phyloP scores from a whole-genome alignment of 163 green algal species.

The Coccomyxa subellipsoidea region DNA sequence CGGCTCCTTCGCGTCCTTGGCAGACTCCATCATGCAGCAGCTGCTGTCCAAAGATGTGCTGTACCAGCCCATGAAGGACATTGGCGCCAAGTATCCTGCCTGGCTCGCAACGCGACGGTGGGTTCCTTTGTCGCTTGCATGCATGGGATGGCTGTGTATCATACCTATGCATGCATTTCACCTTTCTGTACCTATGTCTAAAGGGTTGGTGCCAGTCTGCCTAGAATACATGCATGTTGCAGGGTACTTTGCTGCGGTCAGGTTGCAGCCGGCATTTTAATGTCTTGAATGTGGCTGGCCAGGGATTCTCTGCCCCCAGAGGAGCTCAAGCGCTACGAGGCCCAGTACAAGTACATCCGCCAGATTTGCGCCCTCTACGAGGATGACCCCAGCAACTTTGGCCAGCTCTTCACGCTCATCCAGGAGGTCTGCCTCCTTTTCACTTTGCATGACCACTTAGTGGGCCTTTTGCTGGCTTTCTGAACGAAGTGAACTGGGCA shows the following conservation, averaged over 20 bases:
- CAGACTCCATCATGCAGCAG: conserved; percentile 82
- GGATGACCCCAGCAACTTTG: conserved; percentile 53
- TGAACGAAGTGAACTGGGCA: too few relatives aligned
- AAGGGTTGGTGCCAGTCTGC: too few relatives aligned
- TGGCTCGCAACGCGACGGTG: conserved; percentile 57
- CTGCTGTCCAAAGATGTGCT: conserved; percentile 88
- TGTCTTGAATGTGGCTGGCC: background rate
- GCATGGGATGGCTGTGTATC: too few relatives aligned
- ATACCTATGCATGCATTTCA: too few relatives aligned
- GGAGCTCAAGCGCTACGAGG: conserved; percentile 61
- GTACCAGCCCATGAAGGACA: conserved; percentile 84
- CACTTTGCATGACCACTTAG: too few relatives aligned
- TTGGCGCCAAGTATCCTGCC: conserved; percentile 71
- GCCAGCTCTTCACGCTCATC: conserved; percentile 62
- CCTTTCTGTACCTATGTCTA: too few relatives aligned
- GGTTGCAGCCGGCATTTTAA: too few relatives aligned
- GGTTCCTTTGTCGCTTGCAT: too few relatives aligned
- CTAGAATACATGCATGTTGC: too few relatives aligned
- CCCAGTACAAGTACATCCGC: conserved; percentile 66
- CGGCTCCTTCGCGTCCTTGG: conserved; percentile 36
- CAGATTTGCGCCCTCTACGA: conserved; percentile 74
- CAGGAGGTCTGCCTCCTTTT: conserved; percentile 58
- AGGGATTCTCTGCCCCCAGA: conserved; percentile 35
- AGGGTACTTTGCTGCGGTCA: too few relatives aligned
- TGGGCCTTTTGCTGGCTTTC: too few relatives aligned